phyloP scores from a whole-genome alignment of 1,139 yeast genomes.

The Candida dubliniensis region DNA sequence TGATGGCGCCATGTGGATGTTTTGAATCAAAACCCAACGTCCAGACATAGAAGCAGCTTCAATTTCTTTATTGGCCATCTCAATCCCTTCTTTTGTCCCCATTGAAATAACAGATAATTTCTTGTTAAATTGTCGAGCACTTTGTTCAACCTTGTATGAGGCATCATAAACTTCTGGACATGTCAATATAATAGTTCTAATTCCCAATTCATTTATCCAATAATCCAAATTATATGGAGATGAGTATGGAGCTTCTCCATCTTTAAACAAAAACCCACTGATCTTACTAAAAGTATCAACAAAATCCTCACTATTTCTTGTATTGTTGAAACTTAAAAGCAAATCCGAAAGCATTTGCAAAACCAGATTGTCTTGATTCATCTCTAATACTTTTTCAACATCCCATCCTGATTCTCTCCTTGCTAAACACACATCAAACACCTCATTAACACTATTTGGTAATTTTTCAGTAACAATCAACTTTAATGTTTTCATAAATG shows the following conservation, averaged over 20 bases:
- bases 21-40: conserved; percentile 74
- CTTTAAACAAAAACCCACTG: conserved; percentile 8
- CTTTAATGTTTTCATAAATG: conserved; percentile 11
- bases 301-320: conserved; percentile 3
- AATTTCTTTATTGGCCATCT: conserved; percentile 57
- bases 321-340: conserved; percentile 8
- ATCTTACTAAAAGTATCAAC: conserved; percentile 17
- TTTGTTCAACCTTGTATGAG: conserved; percentile 49
- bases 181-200: conserved; percentile 51
- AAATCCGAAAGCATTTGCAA: conserved; percentile 14
- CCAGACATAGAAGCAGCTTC: conserved; percentile 46
- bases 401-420: conserved; percentile 7
- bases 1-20: conserved; percentile 66
- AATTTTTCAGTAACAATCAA: conserved; percentile 2
- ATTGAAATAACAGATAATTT: conserved; percentile 55
- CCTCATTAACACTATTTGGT: background rate
- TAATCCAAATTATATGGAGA: conserved; percentile 20
- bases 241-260: conserved; percentile 7
- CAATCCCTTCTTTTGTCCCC: conserved; percentile 73
- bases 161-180: conserved; percentile 70
- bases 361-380: conserved; percentile 22
- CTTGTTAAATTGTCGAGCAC: conserved; percentile 32
- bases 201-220: conserved; percentile 17
- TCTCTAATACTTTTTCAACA: conserved; percentile 6
- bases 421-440: conserved; percentile 12